Percentiles rank a stretch among this genome's conserved stretches.
Conservation (phyloP, 2,329 filamentous ascomycete genomes). For the Colletotrichum lupini region DNA sequence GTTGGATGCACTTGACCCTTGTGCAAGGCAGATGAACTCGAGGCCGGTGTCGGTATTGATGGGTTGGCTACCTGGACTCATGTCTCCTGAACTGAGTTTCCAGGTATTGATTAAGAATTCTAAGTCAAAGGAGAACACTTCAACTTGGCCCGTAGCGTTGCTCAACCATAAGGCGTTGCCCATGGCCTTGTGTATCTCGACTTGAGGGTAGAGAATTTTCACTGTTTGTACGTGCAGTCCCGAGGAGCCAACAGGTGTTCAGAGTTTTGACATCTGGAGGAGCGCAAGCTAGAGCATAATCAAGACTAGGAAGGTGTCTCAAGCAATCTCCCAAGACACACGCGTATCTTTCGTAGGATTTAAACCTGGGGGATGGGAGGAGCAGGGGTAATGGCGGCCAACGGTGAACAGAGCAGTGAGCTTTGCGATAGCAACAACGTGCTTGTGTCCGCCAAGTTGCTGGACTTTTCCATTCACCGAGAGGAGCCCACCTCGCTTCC, state of each 20-base stretch:
- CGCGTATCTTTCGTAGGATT: not conserved
- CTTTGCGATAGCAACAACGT: constrained; percentile 1
- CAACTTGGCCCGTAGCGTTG: too few relatives aligned
- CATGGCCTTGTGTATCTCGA: not conserved
- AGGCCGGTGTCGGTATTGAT: not conserved
- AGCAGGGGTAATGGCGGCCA: not conserved
- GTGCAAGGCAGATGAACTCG: not conserved
- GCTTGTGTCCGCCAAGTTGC: constrained; percentile 1
- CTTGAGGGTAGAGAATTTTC: not conserved
- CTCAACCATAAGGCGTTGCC: not conserved
- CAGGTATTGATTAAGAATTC: too few relatives aligned
- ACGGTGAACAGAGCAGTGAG: not conserved
- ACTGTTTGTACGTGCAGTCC: not conserved
- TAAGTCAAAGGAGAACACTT: too few relatives aligned
- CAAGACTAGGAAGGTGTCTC: not conserved
- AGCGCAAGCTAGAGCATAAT: not conserved
- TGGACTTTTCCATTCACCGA: not conserved
- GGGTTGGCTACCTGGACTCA: not conserved
- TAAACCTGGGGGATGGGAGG: not conserved
- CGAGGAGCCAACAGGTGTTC: not conserved
- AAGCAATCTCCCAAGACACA: not conserved
- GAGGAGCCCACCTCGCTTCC: not conserved
- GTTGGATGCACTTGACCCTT: not conserved
- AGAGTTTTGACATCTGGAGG: not conserved
- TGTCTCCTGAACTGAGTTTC: too few relatives aligned